These are phyloP conservation scores for Bremia lactucae DNA, from an alignment of 352 stramenopile species.

Conservation along the genomic window DNA sequence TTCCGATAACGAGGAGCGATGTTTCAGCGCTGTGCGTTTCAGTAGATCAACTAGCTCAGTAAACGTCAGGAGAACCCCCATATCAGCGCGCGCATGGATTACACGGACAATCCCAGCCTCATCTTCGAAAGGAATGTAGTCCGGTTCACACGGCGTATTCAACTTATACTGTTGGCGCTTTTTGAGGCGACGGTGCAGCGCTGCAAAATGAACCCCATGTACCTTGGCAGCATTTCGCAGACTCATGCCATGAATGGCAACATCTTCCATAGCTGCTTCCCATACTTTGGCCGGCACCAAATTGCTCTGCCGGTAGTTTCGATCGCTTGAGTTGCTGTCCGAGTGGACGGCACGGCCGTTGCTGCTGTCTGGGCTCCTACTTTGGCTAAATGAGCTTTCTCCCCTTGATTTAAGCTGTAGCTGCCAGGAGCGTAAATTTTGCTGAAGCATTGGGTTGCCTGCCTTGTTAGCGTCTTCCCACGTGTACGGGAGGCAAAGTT, in stretches of 20 bases:
- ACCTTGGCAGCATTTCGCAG: constrained; percentile 48
- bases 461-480: constrained; percentile 7
- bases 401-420: constrained; percentile 4
- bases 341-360: constrained; percentile 4
- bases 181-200: constrained; percentile 57
- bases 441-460: background rate
- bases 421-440: constrained; percentile 6
- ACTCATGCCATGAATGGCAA: constrained; percentile 60
- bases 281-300: constrained; percentile 46
- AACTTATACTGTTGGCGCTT: constrained; percentile 44
- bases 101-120: constrained; percentile 59
- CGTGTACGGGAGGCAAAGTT: constrained; percentile 2
- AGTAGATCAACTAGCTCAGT: constrained; percentile 58
- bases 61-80: constrained; percentile 60
- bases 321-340: constrained; percentile 21
- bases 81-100: constrained; percentile 52
- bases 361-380: constrained; percentile 10
- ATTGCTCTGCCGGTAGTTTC: constrained; percentile 43
- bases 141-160: constrained; percentile 27
- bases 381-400: constrained; percentile 9
- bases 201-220: constrained; percentile 53
- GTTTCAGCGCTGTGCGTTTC: constrained; percentile 47
- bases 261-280: constrained; percentile 55
- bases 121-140: constrained; percentile 62
- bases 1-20: constrained; percentile 27